Conservation (phyloP, 106 monocot genomes). For the Apostasia shenzhenica region DNA sequence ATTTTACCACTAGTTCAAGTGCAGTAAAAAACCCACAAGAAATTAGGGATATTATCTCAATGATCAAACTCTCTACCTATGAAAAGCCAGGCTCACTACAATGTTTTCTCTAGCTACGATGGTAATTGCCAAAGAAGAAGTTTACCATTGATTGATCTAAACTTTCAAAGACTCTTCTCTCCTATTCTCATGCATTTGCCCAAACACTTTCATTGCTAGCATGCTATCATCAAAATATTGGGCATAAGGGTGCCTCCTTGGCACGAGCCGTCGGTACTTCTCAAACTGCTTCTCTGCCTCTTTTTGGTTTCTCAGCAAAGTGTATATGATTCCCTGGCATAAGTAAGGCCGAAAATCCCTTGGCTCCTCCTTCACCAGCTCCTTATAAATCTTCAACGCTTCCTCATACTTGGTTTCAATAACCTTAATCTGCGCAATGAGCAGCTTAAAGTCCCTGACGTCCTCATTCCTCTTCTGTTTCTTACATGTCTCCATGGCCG, state of each 20-base stretch:
- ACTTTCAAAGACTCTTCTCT: conserved; percentile 16
- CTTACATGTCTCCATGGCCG: conserved; percentile 48
- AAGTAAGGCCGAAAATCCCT: conserved; percentile 81
- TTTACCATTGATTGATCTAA: background rate
- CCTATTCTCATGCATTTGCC: conserved; percentile 36
- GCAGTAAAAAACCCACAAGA: no score
- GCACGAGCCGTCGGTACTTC: conserved; percentile 64
- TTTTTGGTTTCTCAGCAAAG: conserved; percentile 48
- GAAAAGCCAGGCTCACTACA: no score
- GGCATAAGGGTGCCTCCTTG: conserved; percentile 61
- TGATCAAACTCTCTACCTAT: no score
- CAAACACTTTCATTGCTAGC: conserved; percentile 52
- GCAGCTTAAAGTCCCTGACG: conserved; percentile 67
- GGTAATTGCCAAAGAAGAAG: background rate
- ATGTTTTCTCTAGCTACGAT: background rate
- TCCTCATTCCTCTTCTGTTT: conserved; percentile 49
- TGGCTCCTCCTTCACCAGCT: conserved; percentile 65
- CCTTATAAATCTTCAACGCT: conserved; percentile 53
- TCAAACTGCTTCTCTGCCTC: conserved; percentile 78
- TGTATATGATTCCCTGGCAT: conserved; percentile 72
- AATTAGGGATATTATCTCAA: no score
- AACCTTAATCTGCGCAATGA: conserved; percentile 63
- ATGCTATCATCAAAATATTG: conserved; percentile 61
- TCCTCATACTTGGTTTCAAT: conserved; percentile 49
- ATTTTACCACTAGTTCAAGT: no score